phyloP scores from a whole-genome alignment of 2,329 filamentous ascomycete species.

The Xenosphaeropsis pyriputrescens region DNA sequence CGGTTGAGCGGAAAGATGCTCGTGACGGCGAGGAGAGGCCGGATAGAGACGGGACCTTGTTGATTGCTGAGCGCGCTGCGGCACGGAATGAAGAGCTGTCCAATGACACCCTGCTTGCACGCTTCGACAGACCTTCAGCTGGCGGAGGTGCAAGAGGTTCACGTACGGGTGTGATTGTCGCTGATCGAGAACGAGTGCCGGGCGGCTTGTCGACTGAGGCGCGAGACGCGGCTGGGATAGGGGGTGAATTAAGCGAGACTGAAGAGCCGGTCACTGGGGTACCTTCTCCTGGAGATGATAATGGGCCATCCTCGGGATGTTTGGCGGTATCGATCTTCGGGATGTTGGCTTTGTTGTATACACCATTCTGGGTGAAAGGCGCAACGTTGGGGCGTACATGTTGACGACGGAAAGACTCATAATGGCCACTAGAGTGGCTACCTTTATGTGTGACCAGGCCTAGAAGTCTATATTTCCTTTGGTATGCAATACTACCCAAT shows the following conservation, averaged over 20 bases:
- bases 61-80: conserved; percentile 39
- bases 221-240: conserved; percentile 6
- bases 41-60: conserved; percentile 16
- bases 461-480: conserved; percentile 70
- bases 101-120: no score
- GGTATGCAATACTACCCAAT: conserved; percentile 64
- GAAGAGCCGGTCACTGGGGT: conserved; percentile 13
- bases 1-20: conserved; percentile 4
- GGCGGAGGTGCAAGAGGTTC: conserved; percentile 5
- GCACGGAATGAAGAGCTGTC: conserved; percentile 34
- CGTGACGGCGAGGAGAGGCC: conserved; percentile 13
- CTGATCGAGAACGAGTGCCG: conserved; percentile 3
- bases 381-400: conserved; percentile 34
- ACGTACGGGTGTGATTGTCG: conserved; percentile 10
- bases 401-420: conserved; percentile 89
- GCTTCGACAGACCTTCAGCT: conserved; percentile 19
- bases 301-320: no score
- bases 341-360: conserved; percentile 31
- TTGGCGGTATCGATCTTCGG: conserved; percentile 4
- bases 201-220: conserved; percentile 6
- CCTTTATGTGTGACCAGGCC: conserved; percentile 90
- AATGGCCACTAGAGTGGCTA: conserved; percentile 90
- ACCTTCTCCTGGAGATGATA: conserved; percentile 8
- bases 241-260: conserved; percentile 6
- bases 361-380: conserved; percentile 57